Evolutionary conservation across 352 stramenopile genomes (phyloP).

Genomic region (Pythium oligandrum): DNA sequence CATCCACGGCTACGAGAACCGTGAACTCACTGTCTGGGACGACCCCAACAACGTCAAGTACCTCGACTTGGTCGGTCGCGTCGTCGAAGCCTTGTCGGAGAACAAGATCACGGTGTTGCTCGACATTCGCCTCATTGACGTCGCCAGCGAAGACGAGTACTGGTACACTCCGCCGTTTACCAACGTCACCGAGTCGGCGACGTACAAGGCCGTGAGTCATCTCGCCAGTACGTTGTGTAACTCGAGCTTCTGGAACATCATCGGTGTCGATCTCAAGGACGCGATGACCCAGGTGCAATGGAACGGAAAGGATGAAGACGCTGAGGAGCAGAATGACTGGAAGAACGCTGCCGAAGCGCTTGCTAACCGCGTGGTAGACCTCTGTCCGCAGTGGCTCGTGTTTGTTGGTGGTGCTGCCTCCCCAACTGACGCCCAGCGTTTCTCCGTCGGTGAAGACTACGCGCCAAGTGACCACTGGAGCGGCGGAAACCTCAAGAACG

Average conservation of each 20-base stretch:
- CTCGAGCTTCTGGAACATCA: slow-evolving; percentile 56
- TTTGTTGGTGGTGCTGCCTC: slow-evolving; percentile 54
- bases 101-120: slow-evolving; percentile 46
- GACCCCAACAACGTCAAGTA: slow-evolving; percentile 43
- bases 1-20: slow-evolving; percentile 61
- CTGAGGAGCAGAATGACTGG: slow-evolving; percentile 39
- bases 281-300: slow-evolving; percentile 31
- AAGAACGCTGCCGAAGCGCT: slow-evolving; percentile 28
- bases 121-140: slow-evolving; percentile 49
- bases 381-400: slow-evolving; percentile 61
- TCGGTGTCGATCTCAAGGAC: slow-evolving; percentile 66
- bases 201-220: slow-evolving; percentile 42
- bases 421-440: slow-evolving; percentile 26
- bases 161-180: slow-evolving; percentile 61
- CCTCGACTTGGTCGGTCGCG: slow-evolving; percentile 47
- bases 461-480: slow-evolving; percentile 46
- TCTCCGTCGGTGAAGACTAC: slow-evolving; percentile 41
- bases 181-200: slow-evolving; percentile 33
- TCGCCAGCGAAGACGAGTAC: slow-evolving; percentile 46
- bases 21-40: slow-evolving; percentile 44
- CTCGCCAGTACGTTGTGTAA: slow-evolving; percentile 45
- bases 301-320: slow-evolving; percentile 22
- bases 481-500: slow-evolving; percentile 64
- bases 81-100: slow-evolving; percentile 52
- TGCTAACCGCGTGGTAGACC: slow-evolving; percentile 31